Evolutionary conservation across 345 rosid genomes (phyloP).

Genomic region (Nephelium lappaceum): DNA sequence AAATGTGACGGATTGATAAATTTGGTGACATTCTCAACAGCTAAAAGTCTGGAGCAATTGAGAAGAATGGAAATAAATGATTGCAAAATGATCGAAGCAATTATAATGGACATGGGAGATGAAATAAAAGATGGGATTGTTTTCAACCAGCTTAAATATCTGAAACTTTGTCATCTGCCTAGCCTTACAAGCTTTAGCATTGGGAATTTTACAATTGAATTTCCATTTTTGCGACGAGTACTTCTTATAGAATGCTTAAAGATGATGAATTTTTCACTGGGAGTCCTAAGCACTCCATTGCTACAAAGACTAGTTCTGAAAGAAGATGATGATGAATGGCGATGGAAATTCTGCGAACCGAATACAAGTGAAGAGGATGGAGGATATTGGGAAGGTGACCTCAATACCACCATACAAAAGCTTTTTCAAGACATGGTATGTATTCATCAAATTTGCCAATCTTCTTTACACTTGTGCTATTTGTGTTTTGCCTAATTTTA

Average conservation of each 20-base stretch:
- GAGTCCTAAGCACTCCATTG: background rate
- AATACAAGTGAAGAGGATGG: no score
- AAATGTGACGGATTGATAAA: constrained; percentile 1
- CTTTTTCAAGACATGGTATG: background rate
- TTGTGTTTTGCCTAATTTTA: no score
- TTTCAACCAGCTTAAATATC: background rate
- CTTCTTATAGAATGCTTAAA: no score
- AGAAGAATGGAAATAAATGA: background rate
- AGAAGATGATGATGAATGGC: no score
- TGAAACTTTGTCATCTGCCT: background rate
- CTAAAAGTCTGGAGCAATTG: constrained; percentile 11
- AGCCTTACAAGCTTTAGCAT: background rate
- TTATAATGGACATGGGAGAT: background rate
- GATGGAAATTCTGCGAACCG: no score
- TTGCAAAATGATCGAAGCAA: background rate
- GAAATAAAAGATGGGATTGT: background rate
- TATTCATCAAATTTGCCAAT: no score
- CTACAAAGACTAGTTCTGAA: background rate
- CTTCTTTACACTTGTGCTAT: no score
- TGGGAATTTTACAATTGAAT: background rate
- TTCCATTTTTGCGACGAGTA: no score
- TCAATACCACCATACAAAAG: background rate
- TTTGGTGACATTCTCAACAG: background rate
- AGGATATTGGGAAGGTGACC: background rate
- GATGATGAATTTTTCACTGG: background rate